These are phyloP conservation scores for Dalbergia oliveri DNA, from an alignment of 306 rosid genomes.

Conservation along the genomic window DNA sequence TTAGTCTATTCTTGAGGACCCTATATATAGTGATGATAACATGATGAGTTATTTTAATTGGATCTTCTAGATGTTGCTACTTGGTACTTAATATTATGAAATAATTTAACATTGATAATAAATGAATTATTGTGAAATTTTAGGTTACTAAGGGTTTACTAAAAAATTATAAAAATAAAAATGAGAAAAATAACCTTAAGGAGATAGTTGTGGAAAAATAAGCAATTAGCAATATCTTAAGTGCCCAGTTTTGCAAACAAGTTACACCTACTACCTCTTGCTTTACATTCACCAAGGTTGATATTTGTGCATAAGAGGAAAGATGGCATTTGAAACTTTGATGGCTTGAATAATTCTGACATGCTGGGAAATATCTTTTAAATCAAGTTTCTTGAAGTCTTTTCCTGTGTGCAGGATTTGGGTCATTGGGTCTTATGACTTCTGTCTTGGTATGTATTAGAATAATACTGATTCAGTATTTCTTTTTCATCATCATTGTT, in stretches of 20 bases:
- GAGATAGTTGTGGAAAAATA: neutral
- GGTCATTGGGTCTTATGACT: constrained; percentile 95
- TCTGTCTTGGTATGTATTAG: constrained; percentile 83
- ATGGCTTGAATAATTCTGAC: constrained; percentile 24
- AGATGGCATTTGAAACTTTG: constrained; percentile 29
- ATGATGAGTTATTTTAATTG: constrained; percentile 15
- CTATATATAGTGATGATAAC: neutral
- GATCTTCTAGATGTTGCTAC: constrained; percentile 7
- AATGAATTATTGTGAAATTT: neutral
- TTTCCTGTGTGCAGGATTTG: constrained; percentile 78
- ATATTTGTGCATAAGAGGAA: constrained; percentile 6
- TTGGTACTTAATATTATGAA: neutral
- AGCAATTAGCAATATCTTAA: constrained; percentile 34
- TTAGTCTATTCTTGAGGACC: neutral
- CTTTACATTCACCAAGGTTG: neutral
- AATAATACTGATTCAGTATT: constrained; percentile 1
- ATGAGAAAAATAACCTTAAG: constrained; percentile 10
- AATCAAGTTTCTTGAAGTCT: constrained; percentile 44
- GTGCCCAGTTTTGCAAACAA: constrained; percentile 27
- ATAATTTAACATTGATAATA: neutral
- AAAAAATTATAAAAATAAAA: neutral
- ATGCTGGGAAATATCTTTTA: constrained; percentile 23
- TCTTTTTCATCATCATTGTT: neutral
- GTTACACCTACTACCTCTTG: constrained; percentile 20
- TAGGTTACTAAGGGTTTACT: constrained; percentile 3